Evolutionary conservation across 257 asterid genomes (phyloP).

Genomic region (Plantago major): DNA sequence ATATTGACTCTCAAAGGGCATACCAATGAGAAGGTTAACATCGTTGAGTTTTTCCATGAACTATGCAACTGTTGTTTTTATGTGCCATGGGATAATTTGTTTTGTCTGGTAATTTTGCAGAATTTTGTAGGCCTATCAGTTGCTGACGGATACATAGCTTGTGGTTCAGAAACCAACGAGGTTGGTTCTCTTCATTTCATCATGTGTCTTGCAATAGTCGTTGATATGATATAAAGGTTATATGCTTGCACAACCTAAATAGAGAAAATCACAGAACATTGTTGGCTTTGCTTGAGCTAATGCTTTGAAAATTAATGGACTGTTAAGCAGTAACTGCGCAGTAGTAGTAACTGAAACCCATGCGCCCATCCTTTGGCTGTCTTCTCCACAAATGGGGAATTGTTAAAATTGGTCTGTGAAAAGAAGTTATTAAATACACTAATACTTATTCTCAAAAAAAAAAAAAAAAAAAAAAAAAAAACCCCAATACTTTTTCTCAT

Average conservation of each 20-base stretch:
- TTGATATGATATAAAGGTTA: no score
- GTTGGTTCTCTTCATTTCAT: slow-evolving; percentile 18
- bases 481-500: not conserved
- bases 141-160: slow-evolving; percentile 45
- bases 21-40: slow-evolving; percentile 37
- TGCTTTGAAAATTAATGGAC: no score
- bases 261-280: no score
- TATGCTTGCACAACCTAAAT: no score
- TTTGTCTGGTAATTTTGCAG: slow-evolving; percentile 19
- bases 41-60: slow-evolving; percentile 1
- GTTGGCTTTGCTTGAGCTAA: not conserved
- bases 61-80: not conserved
- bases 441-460: no score
- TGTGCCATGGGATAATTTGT: not conserved
- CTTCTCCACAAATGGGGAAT: not conserved
- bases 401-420: not conserved
- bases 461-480: no score
- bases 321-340: not conserved
- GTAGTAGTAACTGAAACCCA: no score
- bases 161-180: slow-evolving; percentile 67
- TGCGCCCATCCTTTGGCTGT: not conserved
- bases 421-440: no score
- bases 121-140: slow-evolving; percentile 55
- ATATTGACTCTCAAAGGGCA: slow-evolving; percentile 41
- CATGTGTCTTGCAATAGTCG: no score